Conservation (phyloP, 352 stramenopile species). For the Sclerospora graminicola region DNA sequence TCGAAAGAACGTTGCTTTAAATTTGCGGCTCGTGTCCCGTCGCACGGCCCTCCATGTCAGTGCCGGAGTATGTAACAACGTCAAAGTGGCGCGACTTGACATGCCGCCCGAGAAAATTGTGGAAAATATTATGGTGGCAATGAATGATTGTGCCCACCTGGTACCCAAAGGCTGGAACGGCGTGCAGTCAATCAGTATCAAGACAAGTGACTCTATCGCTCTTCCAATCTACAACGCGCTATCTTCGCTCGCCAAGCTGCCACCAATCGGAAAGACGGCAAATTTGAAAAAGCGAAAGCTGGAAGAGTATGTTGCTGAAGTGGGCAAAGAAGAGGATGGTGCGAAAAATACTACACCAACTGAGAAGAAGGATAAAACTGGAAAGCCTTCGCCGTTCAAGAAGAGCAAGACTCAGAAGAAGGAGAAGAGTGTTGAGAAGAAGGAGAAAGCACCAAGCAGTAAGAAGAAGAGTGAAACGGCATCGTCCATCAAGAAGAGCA, state of each 20-base stretch:
- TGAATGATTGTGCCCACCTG: slow-evolving; percentile 60
- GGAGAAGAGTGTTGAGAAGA: slow-evolving; percentile 3
- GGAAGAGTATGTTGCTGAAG: slow-evolving; percentile 31
- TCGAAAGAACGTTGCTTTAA: slow-evolving; percentile 39
- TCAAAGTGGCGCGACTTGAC: slow-evolving; percentile 72
- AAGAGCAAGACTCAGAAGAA: neutral
- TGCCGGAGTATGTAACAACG: slow-evolving; percentile 81
- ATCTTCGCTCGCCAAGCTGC: slow-evolving; percentile 48
- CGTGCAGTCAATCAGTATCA: slow-evolving; percentile 88
- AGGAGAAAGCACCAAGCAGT: slow-evolving; percentile 18
- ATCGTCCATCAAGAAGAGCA: slow-evolving; percentile 25
- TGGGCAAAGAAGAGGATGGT: slow-evolving; percentile 4
- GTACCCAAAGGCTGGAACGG: slow-evolving; percentile 87
- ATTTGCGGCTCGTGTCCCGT: slow-evolving; percentile 32
- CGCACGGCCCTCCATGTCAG: slow-evolving; percentile 82
- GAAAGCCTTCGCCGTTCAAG: no score
- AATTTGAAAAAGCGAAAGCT: slow-evolving; percentile 59
- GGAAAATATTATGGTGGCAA: slow-evolving; percentile 64
- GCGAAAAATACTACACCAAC: slow-evolving; percentile 13
- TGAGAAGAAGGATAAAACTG: slow-evolving; percentile 9
- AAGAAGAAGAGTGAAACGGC: no score
- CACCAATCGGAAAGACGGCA: slow-evolving; percentile 35
- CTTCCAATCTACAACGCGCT: slow-evolving; percentile 88
- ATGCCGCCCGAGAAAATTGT: slow-evolving; percentile 56
- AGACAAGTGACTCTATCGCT: slow-evolving; percentile 80